Evolutionary conservation across 2,329 filamentous ascomycete species (phyloP).

Genomic region (Pyrenophora graminea): DNA sequence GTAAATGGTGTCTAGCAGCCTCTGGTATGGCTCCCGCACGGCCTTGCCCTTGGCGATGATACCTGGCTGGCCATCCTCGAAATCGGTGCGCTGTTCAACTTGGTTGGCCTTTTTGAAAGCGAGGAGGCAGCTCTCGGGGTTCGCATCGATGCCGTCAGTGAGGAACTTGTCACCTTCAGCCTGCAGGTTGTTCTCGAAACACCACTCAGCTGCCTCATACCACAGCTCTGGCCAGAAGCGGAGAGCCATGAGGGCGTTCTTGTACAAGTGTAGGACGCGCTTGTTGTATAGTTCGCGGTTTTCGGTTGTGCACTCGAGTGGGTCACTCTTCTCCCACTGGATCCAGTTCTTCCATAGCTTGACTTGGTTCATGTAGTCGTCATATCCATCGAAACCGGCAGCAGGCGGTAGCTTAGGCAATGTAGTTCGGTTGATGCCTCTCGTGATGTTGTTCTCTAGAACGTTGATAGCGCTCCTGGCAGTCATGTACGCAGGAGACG

Average conservation of each 20-base stretch:
- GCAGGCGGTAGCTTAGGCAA: slow-evolving; percentile 81
- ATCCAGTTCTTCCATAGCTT: slow-evolving; percentile 94
- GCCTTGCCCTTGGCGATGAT: slow-evolving; percentile 68
- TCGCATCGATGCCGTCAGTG: slow-evolving; percentile 79
- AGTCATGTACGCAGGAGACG: slow-evolving; percentile 93
- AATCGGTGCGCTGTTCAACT: slow-evolving; percentile 76
- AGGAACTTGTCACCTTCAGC: slow-evolving; percentile 79
- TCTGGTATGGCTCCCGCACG: slow-evolving; percentile 82
- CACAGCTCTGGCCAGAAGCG: slow-evolving; percentile 95
- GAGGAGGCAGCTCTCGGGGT: slow-evolving; percentile 89
- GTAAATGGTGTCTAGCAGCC: slow-evolving; percentile 84
- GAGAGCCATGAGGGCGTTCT: slow-evolving; percentile 88
- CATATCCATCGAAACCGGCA: slow-evolving; percentile 82
- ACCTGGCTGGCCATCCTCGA: slow-evolving; percentile 75
- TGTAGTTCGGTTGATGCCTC: slow-evolving; percentile 74
- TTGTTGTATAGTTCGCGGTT: slow-evolving; percentile 75
- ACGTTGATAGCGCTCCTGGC: slow-evolving; percentile 88
- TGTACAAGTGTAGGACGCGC: slow-evolving; percentile 87
- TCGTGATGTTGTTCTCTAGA: slow-evolving; percentile 87
- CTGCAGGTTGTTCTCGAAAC: slow-evolving; percentile 74
- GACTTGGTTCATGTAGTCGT: slow-evolving; percentile 82
- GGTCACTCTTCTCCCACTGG: slow-evolving; percentile 91
- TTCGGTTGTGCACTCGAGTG: slow-evolving; percentile 81
- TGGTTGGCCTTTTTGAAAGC: slow-evolving; percentile 89
- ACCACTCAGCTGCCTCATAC: slow-evolving; percentile 94